These are phyloP conservation scores for Guyanaporus albipodus DNA, from an alignment of 768 basidiomycete species.

Conservation along the genomic window DNA sequence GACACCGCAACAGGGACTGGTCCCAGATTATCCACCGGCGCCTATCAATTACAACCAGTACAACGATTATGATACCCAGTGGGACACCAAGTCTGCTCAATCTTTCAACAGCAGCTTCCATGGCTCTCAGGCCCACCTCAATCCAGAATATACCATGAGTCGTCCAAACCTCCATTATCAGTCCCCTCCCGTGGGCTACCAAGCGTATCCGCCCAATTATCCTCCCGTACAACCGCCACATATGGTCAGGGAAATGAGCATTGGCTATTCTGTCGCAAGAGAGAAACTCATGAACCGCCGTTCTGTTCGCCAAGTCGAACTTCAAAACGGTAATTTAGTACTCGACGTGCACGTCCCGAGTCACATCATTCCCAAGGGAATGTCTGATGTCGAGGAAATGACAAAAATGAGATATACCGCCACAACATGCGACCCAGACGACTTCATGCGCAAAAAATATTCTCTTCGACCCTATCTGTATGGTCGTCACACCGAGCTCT, in stretches of 20 bases:
- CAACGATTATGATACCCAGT: conserved; percentile 41
- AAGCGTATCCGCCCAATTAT: conserved; percentile 44
- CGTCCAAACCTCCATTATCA: conserved; percentile 37
- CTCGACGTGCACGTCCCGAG: conserved; percentile 79
- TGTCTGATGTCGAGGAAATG: conserved; percentile 64
- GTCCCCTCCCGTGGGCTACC: conserved; percentile 47
- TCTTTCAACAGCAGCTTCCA: conserved; percentile 57
- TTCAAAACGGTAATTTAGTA: conserved; percentile 80
- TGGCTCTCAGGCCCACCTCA: conserved; percentile 72
- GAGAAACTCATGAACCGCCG: conserved; percentile 83
- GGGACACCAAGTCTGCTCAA: conserved; percentile 51
- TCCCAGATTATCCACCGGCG: conserved; percentile 36
- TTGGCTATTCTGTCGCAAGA: conserved; percentile 62
- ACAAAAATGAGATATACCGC: conserved; percentile 86
- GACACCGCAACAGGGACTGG: conserved; percentile 29
- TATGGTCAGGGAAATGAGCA: conserved; percentile 44
- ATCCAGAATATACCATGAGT: conserved; percentile 56
- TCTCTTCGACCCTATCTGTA: conserved; percentile 76
- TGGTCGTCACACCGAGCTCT: conserved; percentile 82
- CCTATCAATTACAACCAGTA: conserved; percentile 37
- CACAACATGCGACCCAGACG: conserved; percentile 85
- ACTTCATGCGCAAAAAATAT: conserved; percentile 76
- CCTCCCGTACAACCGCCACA: conserved; percentile 55
- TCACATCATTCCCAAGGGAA: conserved; percentile 69
- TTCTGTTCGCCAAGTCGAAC: conserved; percentile 73